Evolutionary conservation across 768 basidiomycete genomes (phyloP).

Genomic region (Chlorophyllum brunneum): DNA sequence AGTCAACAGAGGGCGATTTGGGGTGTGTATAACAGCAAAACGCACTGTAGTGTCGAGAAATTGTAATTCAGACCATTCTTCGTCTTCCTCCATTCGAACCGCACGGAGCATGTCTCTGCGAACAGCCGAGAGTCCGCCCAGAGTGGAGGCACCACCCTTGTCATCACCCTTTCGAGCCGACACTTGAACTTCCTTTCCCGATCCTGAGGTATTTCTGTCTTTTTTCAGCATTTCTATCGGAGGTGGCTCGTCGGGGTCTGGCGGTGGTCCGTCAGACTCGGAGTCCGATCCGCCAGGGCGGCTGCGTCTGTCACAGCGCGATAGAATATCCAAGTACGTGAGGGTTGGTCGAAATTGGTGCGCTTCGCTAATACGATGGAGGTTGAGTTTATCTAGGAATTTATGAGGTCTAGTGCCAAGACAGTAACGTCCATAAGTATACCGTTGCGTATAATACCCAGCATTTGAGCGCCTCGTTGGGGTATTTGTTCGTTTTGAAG

Average conservation of each 20-base stretch:
- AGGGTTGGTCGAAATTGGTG: constrained; percentile 82
- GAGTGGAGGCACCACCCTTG: constrained; percentile 41
- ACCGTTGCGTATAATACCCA: constrained; percentile 79
- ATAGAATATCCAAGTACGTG: constrained; percentile 73
- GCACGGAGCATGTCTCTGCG: constrained; percentile 74
- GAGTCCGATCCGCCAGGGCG: constrained; percentile 54
- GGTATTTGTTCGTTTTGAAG: constrained; percentile 70
- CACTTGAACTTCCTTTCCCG: constrained; percentile 75
- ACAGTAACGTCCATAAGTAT: background rate
- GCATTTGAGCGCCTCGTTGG: constrained; percentile 62
- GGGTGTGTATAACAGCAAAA: constrained; percentile 8
- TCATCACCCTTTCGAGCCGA: constrained; percentile 70
- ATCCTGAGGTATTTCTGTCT: constrained; percentile 55
- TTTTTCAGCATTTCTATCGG: constrained; percentile 46
- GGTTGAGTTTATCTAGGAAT: constrained; percentile 58
- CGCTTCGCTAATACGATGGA: constrained; percentile 74
- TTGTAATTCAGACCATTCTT: constrained; percentile 65
- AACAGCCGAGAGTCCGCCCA: constrained; percentile 64
- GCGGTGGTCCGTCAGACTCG: constrained; percentile 75
- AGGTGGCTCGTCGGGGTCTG: constrained; percentile 69
- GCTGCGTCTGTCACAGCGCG: constrained; percentile 54
- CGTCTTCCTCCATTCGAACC: constrained; percentile 77
- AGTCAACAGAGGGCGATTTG: constrained; percentile 10
- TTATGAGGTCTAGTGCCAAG: constrained; percentile 13
- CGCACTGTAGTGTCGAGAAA: constrained; percentile 65